These are phyloP conservation scores for Microcyclospora tardicrescens DNA, from an alignment of 2,329 filamentous ascomycete species.

Conservation along the genomic window DNA sequence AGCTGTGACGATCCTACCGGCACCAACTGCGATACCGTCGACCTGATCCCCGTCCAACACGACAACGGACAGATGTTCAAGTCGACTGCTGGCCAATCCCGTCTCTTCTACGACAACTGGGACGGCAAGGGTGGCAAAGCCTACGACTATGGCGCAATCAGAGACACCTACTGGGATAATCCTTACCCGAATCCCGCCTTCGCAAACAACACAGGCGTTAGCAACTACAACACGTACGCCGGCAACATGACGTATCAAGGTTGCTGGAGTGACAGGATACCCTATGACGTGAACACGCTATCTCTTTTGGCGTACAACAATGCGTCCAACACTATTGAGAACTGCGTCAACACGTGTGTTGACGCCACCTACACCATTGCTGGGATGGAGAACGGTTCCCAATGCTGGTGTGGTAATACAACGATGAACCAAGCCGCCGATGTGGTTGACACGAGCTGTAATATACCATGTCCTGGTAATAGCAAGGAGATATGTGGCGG, in stretches of 20 bases:
- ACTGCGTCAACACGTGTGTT: slow-evolving; percentile 20
- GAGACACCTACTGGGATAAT: slow-evolving; percentile 20
- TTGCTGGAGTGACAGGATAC: slow-evolving; percentile 23
- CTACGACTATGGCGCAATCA: slow-evolving; percentile 26
- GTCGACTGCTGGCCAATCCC: slow-evolving; percentile 21
- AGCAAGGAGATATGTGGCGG: slow-evolving; percentile 20
- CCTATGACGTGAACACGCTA: slow-evolving; percentile 9
- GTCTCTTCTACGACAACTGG: slow-evolving; percentile 28
- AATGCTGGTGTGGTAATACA: slow-evolving; percentile 24
- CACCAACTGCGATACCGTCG: slow-evolving; percentile 23
- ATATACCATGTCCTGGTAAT: slow-evolving; percentile 20
- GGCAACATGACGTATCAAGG: slow-evolving; percentile 25
- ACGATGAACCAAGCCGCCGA: slow-evolving; percentile 14
- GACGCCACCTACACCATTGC: slow-evolving; percentile 22
- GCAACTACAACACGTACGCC: slow-evolving; percentile 21
- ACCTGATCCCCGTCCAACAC: slow-evolving; percentile 23
- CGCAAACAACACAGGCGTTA: slow-evolving; percentile 8
- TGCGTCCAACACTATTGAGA: slow-evolving; percentile 19
- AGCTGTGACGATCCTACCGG: slow-evolving; percentile 13
- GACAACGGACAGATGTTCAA: slow-evolving; percentile 25
- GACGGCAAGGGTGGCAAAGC: slow-evolving; percentile 21
- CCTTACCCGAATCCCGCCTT: slow-evolving; percentile 21
- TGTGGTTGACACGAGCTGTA: slow-evolving; percentile 21
- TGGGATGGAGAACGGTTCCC: slow-evolving; percentile 19
- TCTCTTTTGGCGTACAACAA: slow-evolving; percentile 15